Base-by-base conservation (phyloP, 2,329 filamentous ascomycete species). In the Alternaria triticimaculans region DNA sequence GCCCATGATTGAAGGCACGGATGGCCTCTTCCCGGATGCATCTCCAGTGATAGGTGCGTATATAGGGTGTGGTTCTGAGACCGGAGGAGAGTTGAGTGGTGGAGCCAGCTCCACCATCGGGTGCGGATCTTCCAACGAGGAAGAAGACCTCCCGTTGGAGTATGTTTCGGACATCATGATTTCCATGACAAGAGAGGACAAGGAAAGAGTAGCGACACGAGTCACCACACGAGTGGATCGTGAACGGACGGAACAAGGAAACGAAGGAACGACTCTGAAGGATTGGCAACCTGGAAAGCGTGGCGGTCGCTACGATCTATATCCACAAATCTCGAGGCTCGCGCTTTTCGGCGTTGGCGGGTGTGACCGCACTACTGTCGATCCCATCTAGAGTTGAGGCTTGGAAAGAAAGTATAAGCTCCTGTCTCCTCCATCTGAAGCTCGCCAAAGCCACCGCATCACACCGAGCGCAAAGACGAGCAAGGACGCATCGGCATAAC, bases 21-120 rank as follows among this genome's bases (percentile, higher is more conserved):
- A 53, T 37, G 49, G 30, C 28, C 14, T 45, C 12, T 59, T 44
- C 1, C 56, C 46, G 49, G 51, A 53, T 21, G 21, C 15, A 11
- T 55, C 50, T n/a, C 56, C 60, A 12, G 58, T 18, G 28, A 43
- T 14, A 9, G 48, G 25, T 11, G 66, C 58, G 49, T 56, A 51
- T 21, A 67, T 60, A 15, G 58, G 30, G 10, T 63, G 67, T 26
- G 66, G 68, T 43, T 65, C 60, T 20, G 45, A 58, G 50, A 70
- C 48, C 5, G 66, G 66, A 46, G 67, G 64, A 18, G 64, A 45
- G 6, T 45, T 62, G 25, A 56, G 64, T 33, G 58, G 68, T 53
- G 64, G 54, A 62, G 64, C 66, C 60, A 69, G 66, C 64, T 70
- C 66, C 41, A 67, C 60, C 21, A 55, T 30, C 6, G 68, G 68